Percentiles rank a stretch among this genome's conserved stretches.
Evolutionary conservation across 352 stramenopile species (phyloP).

Genomic region (Halophytophthora polymorphica): DNA sequence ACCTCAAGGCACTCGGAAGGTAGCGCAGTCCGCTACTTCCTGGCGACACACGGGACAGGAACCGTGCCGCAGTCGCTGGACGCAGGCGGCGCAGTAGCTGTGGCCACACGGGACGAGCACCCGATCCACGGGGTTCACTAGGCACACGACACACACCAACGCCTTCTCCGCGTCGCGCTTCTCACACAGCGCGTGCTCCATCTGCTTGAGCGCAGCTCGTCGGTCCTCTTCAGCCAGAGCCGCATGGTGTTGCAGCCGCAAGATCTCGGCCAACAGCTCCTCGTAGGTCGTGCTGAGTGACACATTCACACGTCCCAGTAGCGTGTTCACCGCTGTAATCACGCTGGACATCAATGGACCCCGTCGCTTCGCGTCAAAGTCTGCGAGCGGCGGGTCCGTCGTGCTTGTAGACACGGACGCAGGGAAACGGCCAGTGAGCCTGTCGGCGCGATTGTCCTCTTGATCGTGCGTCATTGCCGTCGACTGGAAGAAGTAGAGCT

Average conservation of each 20-base stretch:
- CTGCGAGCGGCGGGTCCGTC: neutral
- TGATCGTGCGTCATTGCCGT: neutral
- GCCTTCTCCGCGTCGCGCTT: conserved; percentile 52
- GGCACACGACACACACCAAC: conserved; percentile 53
- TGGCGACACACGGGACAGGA: conserved; percentile 50
- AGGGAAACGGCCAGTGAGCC: neutral
- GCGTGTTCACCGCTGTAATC: conserved; percentile 41
- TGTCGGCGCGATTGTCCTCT: neutral
- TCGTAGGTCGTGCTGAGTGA: conserved; percentile 46
- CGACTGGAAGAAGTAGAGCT: conserved; percentile 53
- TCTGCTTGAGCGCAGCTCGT: conserved; percentile 24
- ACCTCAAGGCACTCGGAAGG: conserved; percentile 37
- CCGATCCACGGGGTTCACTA: conserved; percentile 46
- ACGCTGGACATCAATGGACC: conserved; percentile 18
- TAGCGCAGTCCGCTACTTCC: conserved; percentile 24
- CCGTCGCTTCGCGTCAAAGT: neutral
- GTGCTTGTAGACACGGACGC: neutral
- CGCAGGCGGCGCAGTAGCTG: conserved; percentile 51
- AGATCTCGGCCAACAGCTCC: conserved; percentile 41
- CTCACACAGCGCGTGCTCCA: conserved; percentile 36
- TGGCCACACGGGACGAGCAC: conserved; percentile 61
- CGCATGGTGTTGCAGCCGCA: conserved; percentile 36
- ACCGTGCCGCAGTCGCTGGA: conserved; percentile 32
- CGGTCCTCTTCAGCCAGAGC: conserved; percentile 40
- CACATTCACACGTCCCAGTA: conserved; percentile 45